Evolutionary conservation across 192 early-diverging fungal genomes (phyloP), one percentile per base, ranked within the genome.

Genomic region (Gonapodya prolifera): DNA sequence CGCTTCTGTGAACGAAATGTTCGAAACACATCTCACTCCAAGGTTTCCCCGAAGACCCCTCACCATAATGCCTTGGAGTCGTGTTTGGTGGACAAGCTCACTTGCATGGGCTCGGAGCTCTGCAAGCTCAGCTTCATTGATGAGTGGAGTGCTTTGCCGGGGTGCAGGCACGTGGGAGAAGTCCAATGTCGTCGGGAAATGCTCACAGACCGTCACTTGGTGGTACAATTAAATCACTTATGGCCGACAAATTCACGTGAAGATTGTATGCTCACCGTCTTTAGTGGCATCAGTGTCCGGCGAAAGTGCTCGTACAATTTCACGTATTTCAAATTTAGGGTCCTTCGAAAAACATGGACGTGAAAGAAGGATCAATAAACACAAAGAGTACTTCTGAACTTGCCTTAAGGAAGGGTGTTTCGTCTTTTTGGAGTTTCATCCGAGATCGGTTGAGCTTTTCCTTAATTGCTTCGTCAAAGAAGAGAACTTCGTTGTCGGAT

Each of bases 381-480:
- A n/a, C n/a, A n/a, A n/a, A n/a, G n/a, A n/a, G n/a, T n/a, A n/a
- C n/a, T n/a, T 23, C 45, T 61, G 23, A 8, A 77, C 81, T 83
- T 81, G 87, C 87, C 61, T 87, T 82, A 32, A 89, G 70, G 34
- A 89, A 89, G 28, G 82, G 83, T 0, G 86, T 89, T 0, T 83
- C 84, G 76, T 93, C 93, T 76, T 94, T 94, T 0, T 84, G 83
- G 34, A 94, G 80, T 29, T 88, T 87, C 61, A 94, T 82, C 69
- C 90, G 90, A 17, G 90, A 91, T 70, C 93, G 81, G 77, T 94
- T 94, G 61, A 92, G 82, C 81, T 94, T 94, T 2, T 87, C 86
- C 76, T 92, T 94, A 78, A 94, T 92, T 34, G 85, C 83, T 76
- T 94, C 93, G 80, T 94, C 93, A 84, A 94, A 94, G 79, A 92